These are phyloP conservation scores for Fusarium sororula DNA, from an alignment of 2,329 filamentous ascomycete species.

Conservation along the genomic window DNA sequence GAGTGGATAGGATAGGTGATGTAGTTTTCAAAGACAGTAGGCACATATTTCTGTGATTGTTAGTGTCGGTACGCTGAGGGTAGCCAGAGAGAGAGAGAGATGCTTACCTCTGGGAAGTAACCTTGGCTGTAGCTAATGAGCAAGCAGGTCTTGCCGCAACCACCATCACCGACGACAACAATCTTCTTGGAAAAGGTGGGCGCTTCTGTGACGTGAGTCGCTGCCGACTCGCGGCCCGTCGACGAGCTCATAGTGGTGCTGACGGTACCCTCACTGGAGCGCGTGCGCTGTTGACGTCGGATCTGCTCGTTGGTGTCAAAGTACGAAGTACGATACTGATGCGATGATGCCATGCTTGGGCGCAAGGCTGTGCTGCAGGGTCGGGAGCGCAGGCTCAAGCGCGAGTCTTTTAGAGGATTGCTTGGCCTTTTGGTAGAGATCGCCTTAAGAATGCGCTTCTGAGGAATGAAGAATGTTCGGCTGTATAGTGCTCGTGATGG, in stretches of 20 bases:
- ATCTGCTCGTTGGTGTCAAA: constrained; percentile 54
- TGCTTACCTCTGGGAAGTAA: constrained; percentile 93
- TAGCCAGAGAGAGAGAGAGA: background rate
- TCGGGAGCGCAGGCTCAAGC: constrained; percentile 31
- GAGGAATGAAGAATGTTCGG: constrained; percentile 2
- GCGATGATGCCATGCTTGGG: constrained; percentile 61
- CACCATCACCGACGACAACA: constrained; percentile 96
- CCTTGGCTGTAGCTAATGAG: constrained; percentile 99
- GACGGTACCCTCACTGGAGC: constrained; percentile 89
- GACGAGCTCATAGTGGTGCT: constrained; percentile 84
- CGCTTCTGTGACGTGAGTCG: constrained; percentile 87
- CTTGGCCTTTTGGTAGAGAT: constrained; percentile 6
- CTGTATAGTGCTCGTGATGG: constrained; percentile 16
- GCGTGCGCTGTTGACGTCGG: constrained; percentile 62
- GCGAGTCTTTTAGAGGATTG: constrained; percentile 27
- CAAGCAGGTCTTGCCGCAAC: constrained; percentile 97
- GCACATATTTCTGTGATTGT: constrained; percentile 89
- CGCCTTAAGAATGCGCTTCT: constrained; percentile 3
- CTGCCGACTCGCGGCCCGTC: constrained; percentile 78
- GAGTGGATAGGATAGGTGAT: constrained; percentile 95
- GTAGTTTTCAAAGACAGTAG: constrained; percentile 99
- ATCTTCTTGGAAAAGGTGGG: constrained; percentile 99
- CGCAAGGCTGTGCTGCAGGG: constrained; percentile 31
- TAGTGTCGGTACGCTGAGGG: background rate
- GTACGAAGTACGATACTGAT: constrained; percentile 65